A percentile compares a stretch with the other conserved stretches of the same genome.
Evolutionary conservation across 805 yeast species (phyloP).

Genomic region (Metahyphopichia silvanorum): DNA sequence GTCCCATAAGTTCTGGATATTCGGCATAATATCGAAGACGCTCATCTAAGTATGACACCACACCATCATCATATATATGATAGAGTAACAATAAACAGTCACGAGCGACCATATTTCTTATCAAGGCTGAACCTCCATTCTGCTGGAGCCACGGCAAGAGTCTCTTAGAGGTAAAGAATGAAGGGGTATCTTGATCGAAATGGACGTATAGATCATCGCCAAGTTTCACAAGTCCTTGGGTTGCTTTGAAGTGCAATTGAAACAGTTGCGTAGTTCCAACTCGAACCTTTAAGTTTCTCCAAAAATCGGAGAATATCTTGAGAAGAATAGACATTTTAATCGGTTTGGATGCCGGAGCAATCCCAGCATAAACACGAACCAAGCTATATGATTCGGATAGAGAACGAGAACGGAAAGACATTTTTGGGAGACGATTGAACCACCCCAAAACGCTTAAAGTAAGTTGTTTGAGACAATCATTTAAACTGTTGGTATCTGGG

Average conservation of each 20-base stretch:
- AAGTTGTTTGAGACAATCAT: background rate
- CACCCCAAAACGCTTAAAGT: background rate
- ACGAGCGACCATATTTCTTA: too few relatives aligned
- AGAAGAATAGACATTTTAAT: constrained; percentile 13
- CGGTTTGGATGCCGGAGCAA: constrained; percentile 15
- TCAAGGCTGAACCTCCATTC: too few relatives aligned
- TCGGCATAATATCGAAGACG: too few relatives aligned
- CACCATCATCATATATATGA: too few relatives aligned
- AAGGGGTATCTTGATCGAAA: background rate
- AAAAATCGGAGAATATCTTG: constrained; percentile 14
- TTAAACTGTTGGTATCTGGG: background rate
- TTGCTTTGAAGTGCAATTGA: background rate
- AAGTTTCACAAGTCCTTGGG: background rate
- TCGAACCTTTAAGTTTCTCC: constrained; percentile 3
- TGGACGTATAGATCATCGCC: background rate
- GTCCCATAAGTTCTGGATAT: background rate
- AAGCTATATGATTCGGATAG: constrained; percentile 19
- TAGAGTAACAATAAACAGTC: too few relatives aligned
- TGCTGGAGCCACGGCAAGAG: too few relatives aligned
- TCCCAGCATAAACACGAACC: constrained; percentile 17
- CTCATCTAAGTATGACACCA: too few relatives aligned
- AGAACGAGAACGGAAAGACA: background rate
- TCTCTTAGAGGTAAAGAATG: too few relatives aligned
- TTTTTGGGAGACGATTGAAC: background rate
- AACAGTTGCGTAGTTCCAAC: constrained; percentile 1